Evolutionary conservation across 495 filamentous ascomycete genomes (phyloP).

Genomic region (Xylaria castorea): DNA sequence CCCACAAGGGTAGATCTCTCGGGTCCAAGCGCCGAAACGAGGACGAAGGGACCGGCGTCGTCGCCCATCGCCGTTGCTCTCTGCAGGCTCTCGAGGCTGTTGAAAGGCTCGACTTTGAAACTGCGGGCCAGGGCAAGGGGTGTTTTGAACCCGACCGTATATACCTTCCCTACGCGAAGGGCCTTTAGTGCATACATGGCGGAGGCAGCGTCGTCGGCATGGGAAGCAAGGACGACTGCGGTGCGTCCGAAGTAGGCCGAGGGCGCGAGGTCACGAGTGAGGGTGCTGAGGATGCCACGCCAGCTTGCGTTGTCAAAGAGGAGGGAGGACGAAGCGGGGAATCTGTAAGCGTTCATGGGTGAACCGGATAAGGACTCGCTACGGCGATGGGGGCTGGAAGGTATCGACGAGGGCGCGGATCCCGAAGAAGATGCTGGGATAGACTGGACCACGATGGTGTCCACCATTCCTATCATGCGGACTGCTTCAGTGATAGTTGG

Average conservation of each 20-base stretch:
- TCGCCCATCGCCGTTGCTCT: conserved; percentile 57
- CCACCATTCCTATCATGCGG: conserved; percentile 75
- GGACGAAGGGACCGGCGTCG: conserved; percentile 73
- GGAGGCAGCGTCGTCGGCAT: conserved; percentile 73
- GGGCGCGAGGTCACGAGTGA: conserved; percentile 80
- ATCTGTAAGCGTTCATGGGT: conserved; percentile 28
- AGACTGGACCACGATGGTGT: conserved; percentile 73
- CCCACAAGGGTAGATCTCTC: conserved; percentile 82
- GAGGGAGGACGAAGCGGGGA: conserved; percentile 55
- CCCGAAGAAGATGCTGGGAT: conserved; percentile 40
- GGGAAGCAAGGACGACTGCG: conserved; percentile 73
- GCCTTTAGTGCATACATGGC: conserved; percentile 77
- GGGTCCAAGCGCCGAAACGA: conserved; percentile 76
- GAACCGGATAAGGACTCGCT: conserved; percentile 19
- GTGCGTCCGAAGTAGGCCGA: conserved; percentile 77
- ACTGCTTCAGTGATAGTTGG: conserved; percentile 74
- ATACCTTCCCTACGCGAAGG: conserved; percentile 78
- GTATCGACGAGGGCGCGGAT: conserved; percentile 47
- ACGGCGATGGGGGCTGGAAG: conserved; percentile 46
- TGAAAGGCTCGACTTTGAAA: conserved; percentile 73
- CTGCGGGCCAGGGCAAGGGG: conserved; percentile 66
- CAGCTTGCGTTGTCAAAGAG: conserved; percentile 81
- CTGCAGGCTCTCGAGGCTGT: conserved; percentile 78
- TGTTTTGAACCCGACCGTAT: conserved; percentile 82
- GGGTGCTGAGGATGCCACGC: conserved; percentile 81